phyloP scores from a whole-genome alignment of 2,329 filamentous ascomycete species.

The Fusarium sp. region DNA sequence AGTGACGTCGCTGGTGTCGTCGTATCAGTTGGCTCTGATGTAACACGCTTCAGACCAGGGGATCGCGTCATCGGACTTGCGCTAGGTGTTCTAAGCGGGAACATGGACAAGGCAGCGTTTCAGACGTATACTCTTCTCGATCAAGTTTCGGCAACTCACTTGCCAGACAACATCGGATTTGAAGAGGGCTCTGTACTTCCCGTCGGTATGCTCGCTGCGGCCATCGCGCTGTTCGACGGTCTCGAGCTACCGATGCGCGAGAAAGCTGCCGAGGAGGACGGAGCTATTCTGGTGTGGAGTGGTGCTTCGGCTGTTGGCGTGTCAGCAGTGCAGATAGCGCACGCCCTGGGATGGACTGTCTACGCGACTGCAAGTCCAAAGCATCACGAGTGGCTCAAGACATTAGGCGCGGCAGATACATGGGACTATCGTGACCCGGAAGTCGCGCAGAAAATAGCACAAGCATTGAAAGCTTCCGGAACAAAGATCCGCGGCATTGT shows the following conservation, averaged over 20 bases:
- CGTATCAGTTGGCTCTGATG: neutral
- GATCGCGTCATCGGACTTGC: slow-evolving; percentile 40
- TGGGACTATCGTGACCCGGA: neutral
- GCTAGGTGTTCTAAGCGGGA: slow-evolving; percentile 43
- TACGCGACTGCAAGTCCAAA: slow-evolving; percentile 17
- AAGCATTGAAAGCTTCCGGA: fast-evolving
- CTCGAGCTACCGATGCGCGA: slow-evolving; percentile 19
- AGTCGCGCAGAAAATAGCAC: neutral
- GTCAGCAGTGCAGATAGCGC: slow-evolving; percentile 19
- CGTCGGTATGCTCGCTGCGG: neutral
- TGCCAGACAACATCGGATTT: slow-evolving; percentile 14
- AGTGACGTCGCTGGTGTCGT: slow-evolving; percentile 23
- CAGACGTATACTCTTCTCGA: slow-evolving; percentile 46
- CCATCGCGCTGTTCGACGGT: neutral
- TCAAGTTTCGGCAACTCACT: fast-evolving
- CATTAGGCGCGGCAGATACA: neutral
- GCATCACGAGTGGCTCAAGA: slow-evolving; percentile 14
- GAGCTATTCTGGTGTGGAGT: slow-evolving; percentile 43
- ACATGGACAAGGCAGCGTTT: slow-evolving; percentile 44
- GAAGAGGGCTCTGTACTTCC: slow-evolving; percentile 33
- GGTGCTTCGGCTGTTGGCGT: slow-evolving; percentile 41
- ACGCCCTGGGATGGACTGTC: slow-evolving; percentile 11
- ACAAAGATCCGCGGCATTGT: neutral
- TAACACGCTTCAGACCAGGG: slow-evolving; percentile 4
- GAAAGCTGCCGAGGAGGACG: slow-evolving; percentile 28